phyloP scores from a whole-genome alignment of 495 filamentous ascomycete genomes.

The Glutinoglossum americanum region DNA sequence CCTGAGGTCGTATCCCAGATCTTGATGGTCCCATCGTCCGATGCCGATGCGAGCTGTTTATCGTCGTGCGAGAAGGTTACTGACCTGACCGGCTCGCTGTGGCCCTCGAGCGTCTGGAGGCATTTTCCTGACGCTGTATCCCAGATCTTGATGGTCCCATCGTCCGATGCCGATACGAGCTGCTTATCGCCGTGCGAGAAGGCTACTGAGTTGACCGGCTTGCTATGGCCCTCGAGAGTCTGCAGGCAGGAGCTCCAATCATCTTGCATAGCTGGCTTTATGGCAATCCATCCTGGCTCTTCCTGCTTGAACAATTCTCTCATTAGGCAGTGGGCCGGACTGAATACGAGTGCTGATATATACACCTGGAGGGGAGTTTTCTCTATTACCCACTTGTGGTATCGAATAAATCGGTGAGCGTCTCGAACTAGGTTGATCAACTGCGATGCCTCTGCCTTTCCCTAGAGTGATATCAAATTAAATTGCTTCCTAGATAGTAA shows the following conservation, averaged over 20 bases:
- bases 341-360: slow-evolving; percentile 9
- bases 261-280: slow-evolving; percentile 6
- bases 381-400: slow-evolving; percentile 4
- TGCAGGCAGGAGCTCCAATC: slow-evolving; percentile 10
- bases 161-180: background rate
- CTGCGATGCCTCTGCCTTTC: too few species aligned
- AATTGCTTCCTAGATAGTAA: background rate
- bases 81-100: too few species aligned
- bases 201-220: background rate
- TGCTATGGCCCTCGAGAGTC: slow-evolving; percentile 6
- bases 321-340: background rate
- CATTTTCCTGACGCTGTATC: background rate
- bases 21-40: too few species aligned
- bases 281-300: slow-evolving; percentile 7
- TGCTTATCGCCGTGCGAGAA: background rate
- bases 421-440: slow-evolving; percentile 4
- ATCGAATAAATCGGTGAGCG: slow-evolving; percentile 4
- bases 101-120: background rate
- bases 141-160: background rate
- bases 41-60: too few species aligned
- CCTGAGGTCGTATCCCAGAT: too few species aligned
- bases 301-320: slow-evolving; percentile 8
- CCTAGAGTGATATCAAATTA: too few species aligned
- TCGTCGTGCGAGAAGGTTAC: too few species aligned
- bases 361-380: slow-evolving; percentile 9